Percentiles rank a stretch among this genome's conserved stretches.
Evolutionary conservation across 1,284 basidiomycete species (phyloP).

Genomic region (Chondrostereum purpureum): DNA sequence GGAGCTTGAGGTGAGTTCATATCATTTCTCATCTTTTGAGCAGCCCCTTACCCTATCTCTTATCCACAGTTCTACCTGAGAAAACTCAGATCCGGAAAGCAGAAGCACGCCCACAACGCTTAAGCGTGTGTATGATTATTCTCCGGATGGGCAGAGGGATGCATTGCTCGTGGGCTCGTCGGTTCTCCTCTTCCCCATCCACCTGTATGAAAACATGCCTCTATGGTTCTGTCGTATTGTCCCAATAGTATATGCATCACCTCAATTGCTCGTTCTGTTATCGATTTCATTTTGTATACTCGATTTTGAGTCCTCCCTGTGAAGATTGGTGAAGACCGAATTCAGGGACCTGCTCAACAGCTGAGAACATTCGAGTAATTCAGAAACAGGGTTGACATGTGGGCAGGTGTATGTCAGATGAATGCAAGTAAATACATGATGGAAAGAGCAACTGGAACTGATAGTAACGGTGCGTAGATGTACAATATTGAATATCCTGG

Average conservation of each 20-base stretch:
- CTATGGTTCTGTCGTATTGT: conserved; percentile 3
- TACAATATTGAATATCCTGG: not conserved
- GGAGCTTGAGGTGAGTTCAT: conserved; percentile 77
- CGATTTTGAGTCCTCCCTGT: too few species aligned
- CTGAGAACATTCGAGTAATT: too few species aligned
- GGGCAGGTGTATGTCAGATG: too few species aligned
- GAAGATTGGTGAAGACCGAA: too few species aligned
- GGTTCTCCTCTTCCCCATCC: not conserved
- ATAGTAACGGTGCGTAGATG: too few species aligned
- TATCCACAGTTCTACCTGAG: conserved; percentile 78
- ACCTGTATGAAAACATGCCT: not conserved
- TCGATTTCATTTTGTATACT: too few species aligned
- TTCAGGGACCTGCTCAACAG: too few species aligned
- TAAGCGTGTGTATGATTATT: conserved; percentile 17
- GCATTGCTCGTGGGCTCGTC: not conserved
- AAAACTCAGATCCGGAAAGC: conserved; percentile 88
- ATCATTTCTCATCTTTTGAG: conserved; percentile 9
- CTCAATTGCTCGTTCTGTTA: conserved; percentile 1
- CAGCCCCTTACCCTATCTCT: conserved; percentile 8
- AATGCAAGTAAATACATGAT: too few species aligned
- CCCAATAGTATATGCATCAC: conserved; percentile 4
- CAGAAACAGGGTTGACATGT: too few species aligned
- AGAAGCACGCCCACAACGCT: conserved; percentile 75
- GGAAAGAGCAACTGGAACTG: too few species aligned
- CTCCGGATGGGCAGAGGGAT: not conserved